These are phyloP conservation scores for Alternaria postmessia DNA, from an alignment of 2,329 filamentous ascomycete species.

Conservation along the genomic window DNA sequence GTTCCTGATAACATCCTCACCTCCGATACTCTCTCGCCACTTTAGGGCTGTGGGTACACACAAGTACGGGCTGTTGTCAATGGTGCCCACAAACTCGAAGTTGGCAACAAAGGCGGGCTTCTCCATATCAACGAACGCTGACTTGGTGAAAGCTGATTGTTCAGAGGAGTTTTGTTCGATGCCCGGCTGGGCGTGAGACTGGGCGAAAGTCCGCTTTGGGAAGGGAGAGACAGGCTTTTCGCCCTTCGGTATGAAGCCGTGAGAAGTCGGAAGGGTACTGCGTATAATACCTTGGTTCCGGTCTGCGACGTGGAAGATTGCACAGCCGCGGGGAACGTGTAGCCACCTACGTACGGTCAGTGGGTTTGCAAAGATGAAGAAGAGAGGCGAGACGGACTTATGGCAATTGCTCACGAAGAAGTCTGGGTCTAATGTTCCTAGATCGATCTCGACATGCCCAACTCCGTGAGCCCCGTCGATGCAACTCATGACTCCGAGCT, in stretches of 20 bases:
- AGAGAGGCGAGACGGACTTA: conserved; percentile 28
- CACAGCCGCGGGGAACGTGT: conserved; percentile 78
- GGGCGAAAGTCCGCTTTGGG: conserved; percentile 29
- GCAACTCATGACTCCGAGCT: conserved; percentile 73
- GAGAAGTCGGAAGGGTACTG: conserved; percentile 79
- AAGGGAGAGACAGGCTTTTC: conserved; percentile 48
- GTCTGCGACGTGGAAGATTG: conserved; percentile 78
- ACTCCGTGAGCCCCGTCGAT: conserved; percentile 88
- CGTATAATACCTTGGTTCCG: conserved; percentile 79
- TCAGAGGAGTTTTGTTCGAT: conserved; percentile 8
- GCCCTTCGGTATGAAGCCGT: conserved; percentile 70
- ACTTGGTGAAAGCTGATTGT: conserved; percentile 7
- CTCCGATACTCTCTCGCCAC: conserved; percentile 75
- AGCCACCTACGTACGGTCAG: conserved; percentile 70
- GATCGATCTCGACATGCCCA: conserved; percentile 77
- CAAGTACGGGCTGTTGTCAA: conserved; percentile 75
- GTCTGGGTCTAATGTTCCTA: conserved; percentile 74
- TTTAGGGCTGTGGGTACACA: conserved; percentile 75
- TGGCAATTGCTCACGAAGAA: conserved; percentile 83
- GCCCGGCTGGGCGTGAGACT: conserved; percentile 10
- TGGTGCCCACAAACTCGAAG: conserved; percentile 80
- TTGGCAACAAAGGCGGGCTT: conserved; percentile 71
- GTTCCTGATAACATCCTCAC: conserved; percentile 72
- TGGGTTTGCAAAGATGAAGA: neutral
- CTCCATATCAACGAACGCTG: conserved; percentile 24